Evolutionary conservation across 2,329 filamentous ascomycete species (phyloP).

Genomic region (Trichoderma brevicompactum): DNA sequence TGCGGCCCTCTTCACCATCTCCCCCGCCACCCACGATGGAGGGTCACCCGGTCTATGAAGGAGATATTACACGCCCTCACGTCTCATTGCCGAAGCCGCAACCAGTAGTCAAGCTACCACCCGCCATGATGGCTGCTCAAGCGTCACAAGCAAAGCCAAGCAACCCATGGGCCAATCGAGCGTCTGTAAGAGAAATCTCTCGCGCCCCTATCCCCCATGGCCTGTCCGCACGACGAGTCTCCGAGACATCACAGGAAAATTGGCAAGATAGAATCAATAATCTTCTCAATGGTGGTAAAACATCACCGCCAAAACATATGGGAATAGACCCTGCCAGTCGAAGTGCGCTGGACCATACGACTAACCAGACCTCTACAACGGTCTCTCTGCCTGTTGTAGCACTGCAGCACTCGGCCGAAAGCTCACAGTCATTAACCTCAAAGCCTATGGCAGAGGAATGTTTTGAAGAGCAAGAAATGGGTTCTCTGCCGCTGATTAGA

Average conservation of each 20-base stretch:
- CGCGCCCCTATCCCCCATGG: constrained; percentile 35
- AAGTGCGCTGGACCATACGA: constrained; percentile 63
- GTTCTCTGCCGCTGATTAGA: constrained; percentile 72
- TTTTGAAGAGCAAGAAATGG: constrained; percentile 81
- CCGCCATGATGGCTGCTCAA: constrained; percentile 44
- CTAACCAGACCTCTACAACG: constrained; percentile 59
- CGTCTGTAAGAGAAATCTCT: constrained; percentile 40
- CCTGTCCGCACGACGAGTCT: constrained; percentile 33
- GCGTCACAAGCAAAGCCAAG: constrained; percentile 35
- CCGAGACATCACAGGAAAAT: constrained; percentile 49
- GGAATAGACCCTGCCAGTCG: constrained; percentile 71
- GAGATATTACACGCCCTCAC: constrained; percentile 66
- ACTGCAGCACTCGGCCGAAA: constrained; percentile 39
- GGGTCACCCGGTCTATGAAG: constrained; percentile 73
- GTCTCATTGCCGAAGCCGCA: constrained; percentile 71
- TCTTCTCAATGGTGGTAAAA: constrained; percentile 71
- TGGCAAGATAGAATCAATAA: constrained; percentile 89
- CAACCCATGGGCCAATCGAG: constrained; percentile 45
- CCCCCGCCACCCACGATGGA: constrained; percentile 73
- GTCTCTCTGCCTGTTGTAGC: constrained; percentile 64
- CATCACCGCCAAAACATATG: constrained; percentile 60
- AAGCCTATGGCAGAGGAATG: constrained; percentile 78
- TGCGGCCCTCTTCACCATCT: constrained; percentile 62
- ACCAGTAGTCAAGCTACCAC: constrained; percentile 82
- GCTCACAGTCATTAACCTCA: constrained; percentile 55